A percentile compares a stretch with the other conserved stretches of the same genome.
phyloP scores from a whole-genome alignment of 1,139 yeast species.

The Taphrina flavorubra region DNA sequence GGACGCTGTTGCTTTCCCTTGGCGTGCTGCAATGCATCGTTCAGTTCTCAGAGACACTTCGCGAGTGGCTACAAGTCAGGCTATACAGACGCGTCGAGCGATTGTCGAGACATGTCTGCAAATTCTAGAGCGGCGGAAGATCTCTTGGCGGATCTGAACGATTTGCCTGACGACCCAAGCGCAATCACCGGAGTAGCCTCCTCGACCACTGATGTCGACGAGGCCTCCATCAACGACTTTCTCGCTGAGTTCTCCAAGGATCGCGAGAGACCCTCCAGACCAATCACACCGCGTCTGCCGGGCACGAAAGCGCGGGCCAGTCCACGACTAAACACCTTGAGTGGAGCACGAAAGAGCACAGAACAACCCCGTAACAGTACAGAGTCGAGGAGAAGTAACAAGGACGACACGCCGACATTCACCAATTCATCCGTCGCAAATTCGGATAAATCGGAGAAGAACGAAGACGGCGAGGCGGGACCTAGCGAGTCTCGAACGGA shows the following conservation, averaged over 20 bases:
- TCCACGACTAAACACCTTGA: constrained; percentile 6
- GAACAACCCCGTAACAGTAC: constrained; percentile 15
- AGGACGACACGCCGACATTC: constrained; percentile 27
- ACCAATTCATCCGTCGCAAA: constrained; percentile 26
- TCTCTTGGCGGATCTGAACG: constrained; percentile 27
- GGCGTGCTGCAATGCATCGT: no score
- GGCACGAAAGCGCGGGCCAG: constrained; percentile 23
- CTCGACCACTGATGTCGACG: constrained; percentile 27
- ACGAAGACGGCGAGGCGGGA: constrained; percentile 9
- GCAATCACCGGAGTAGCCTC: constrained; percentile 4
- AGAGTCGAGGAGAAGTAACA: constrained; percentile 23
- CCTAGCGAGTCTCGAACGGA: constrained; percentile 4
- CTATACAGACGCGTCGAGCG: no score
- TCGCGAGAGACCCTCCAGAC: constrained; percentile 30
- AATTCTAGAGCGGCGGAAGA: constrained; percentile 31
- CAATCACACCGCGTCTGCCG: constrained; percentile 27
- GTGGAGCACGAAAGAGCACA: constrained; percentile 10
- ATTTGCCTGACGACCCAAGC: constrained; percentile 23
- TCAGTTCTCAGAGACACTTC: no score
- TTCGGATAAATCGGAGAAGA: constrained; percentile 25
- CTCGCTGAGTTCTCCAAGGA: constrained; percentile 38
- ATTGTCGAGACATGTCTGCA: constrained; percentile 14
- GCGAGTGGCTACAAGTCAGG: no score
- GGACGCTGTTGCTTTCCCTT: no score
- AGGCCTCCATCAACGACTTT: constrained; percentile 38